Percentiles rank a stretch among this genome's conserved stretches.
These are phyloP conservation scores for Rhodotorula sp. DNA, from an alignment of 1,284 basidiomycete genomes.

Conservation along the genomic window DNA sequence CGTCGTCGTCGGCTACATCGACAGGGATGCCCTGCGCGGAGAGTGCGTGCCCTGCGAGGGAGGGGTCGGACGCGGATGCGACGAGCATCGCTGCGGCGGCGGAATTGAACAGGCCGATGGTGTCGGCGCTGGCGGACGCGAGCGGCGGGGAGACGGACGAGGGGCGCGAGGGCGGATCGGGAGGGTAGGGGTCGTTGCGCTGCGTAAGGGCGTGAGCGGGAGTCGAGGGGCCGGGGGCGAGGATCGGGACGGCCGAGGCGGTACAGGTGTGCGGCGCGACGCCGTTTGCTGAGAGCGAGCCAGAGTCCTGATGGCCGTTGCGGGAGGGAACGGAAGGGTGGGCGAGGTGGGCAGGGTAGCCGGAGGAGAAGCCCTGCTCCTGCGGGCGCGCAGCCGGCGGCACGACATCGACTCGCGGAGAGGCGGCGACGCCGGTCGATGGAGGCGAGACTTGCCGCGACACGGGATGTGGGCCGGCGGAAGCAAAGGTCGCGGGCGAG, in stretches of 20 bases:
- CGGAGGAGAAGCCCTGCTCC: not conserved
- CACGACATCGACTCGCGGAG: not conserved
- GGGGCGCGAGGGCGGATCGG: not conserved
- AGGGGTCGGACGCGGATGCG: not conserved
- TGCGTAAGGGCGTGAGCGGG: not conserved
- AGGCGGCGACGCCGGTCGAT: not conserved
- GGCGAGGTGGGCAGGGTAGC: conserved; percentile 2
- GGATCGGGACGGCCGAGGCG: not conserved
- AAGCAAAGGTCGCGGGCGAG: not conserved
- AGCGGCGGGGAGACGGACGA: not conserved
- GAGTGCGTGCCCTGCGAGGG: not conserved
- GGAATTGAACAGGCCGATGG: not conserved
- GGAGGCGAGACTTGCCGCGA: not conserved
- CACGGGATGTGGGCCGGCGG: not conserved
- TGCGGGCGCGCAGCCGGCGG: not conserved
- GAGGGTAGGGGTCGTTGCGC: not conserved
- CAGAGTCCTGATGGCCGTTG: not conserved
- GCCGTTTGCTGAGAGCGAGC: not conserved
- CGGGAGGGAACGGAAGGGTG: no score
- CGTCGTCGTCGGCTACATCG: conserved; percentile 15
- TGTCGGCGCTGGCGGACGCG: not conserved
- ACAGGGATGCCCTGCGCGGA: conserved; percentile 9
- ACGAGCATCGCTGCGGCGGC: conserved; percentile 22
- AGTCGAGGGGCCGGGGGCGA: no score
- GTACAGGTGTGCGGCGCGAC: not conserved